Evolutionary conservation across 2,329 filamentous ascomycete species (phyloP).

Genomic region (Laburnicola sp.): DNA sequence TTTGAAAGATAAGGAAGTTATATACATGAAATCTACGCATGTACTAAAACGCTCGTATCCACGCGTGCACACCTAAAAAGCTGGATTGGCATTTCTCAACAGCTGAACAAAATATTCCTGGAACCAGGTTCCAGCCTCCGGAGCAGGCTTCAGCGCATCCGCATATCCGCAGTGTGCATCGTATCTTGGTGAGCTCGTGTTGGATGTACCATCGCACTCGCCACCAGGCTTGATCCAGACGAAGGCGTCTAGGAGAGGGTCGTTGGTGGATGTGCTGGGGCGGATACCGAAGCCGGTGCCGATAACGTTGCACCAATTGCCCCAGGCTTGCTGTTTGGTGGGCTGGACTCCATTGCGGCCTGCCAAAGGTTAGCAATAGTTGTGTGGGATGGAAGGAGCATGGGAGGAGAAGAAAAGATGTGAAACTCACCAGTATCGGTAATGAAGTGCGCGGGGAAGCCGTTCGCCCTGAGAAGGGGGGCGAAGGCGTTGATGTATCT

Average conservation of each 20-base stretch:
- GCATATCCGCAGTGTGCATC: conserved; percentile 58
- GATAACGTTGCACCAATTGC: conserved; percentile 68
- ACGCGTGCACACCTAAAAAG: conserved; percentile 3
- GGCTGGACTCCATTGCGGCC: conserved; percentile 64
- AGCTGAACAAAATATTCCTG: conserved; percentile 45
- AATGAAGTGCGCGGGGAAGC: conserved; percentile 59
- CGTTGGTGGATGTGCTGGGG: conserved; percentile 63
- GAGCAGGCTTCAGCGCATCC: conserved; percentile 63
- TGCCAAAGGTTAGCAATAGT: background rate
- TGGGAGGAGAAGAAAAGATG: background rate
- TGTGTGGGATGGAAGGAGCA: background rate
- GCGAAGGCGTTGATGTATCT: conserved; percentile 55
- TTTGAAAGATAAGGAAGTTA: background rate
- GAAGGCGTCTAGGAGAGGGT: conserved; percentile 64
- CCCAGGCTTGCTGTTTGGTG: conserved; percentile 58
- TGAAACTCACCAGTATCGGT: conserved; percentile 44
- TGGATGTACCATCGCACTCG: conserved; percentile 51
- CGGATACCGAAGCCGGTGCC: conserved; percentile 64
- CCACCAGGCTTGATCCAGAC: conserved; percentile 71
- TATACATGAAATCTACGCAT: background rate
- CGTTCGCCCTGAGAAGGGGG: conserved; percentile 50
- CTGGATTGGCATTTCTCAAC: conserved; percentile 34
- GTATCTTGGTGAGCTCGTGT: conserved; percentile 50
- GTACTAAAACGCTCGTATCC: background rate
- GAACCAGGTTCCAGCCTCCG: conserved; percentile 70